Percentiles rank a stretch among this genome's conserved stretches.
Evolutionary conservation across 495 filamentous ascomycete genomes (phyloP).

Genomic region (Neurospora sp.): DNA sequence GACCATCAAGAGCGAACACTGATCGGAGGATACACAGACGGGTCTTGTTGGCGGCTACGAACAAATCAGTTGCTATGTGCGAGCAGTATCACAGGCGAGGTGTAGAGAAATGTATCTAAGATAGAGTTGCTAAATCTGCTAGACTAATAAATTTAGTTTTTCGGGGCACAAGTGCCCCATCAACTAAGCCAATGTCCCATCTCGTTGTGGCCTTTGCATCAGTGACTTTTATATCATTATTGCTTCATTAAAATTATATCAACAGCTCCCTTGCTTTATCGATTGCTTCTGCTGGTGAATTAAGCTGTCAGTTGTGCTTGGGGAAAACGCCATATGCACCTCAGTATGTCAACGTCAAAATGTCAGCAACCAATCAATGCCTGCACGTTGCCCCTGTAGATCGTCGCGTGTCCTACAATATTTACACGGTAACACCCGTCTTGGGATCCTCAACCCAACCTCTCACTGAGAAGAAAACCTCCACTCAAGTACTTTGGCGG

Average conservation of each 20-base stretch:
- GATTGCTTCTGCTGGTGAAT: neutral
- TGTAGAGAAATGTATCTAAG: neutral
- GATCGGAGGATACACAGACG: neutral
- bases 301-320: neutral
- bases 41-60: neutral
- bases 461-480: neutral
- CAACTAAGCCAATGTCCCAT: constrained; percentile 4
- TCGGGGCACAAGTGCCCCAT: constrained; percentile 27
- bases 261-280: neutral
- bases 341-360: neutral
- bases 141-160: constrained; percentile 26
- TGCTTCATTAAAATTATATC: neutral
- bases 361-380: neutral
- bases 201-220: neutral
- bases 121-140: constrained; percentile 1
- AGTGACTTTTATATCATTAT: neutral
- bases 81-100: neutral
- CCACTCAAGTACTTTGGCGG: neutral
- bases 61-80: neutral
- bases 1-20: neutral
- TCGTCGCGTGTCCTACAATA: neutral
- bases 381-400: neutral
- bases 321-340: neutral
- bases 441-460: neutral
- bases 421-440: neutral